Conservation (phyloP, 2,329 filamentous ascomycete genomes). For the Cladosporium sphaerospermum region DNA sequence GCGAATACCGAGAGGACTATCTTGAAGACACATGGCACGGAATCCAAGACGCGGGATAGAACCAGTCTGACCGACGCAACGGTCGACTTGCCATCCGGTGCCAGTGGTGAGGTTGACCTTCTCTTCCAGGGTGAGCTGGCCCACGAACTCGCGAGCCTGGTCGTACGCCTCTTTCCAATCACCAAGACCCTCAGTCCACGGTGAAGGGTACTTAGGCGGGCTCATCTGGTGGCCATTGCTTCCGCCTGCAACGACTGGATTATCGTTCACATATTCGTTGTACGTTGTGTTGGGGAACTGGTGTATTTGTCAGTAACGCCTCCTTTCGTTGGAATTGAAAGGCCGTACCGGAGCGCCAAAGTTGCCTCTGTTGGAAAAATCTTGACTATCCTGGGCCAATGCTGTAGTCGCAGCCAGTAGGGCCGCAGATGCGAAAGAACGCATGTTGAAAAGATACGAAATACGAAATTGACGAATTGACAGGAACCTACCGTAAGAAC, state of each 20-base stretch:
- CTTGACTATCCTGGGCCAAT: conserved; percentile 1
- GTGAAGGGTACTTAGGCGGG: conserved; percentile 25
- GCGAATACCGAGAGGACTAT: conserved; percentile 75
- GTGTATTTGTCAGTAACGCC: background rate
- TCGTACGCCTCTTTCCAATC: conserved; percentile 33
- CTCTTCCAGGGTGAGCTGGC: conserved; percentile 28
- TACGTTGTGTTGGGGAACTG: conserved; percentile 24
- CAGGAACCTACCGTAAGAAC: background rate
- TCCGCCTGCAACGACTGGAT: conserved; percentile 21
- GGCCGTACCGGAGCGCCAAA: conserved; percentile 5
- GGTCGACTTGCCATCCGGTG: conserved; percentile 56
- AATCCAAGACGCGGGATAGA: conserved; percentile 66
- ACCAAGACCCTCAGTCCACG: conserved; percentile 37
- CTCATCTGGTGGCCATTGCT: conserved; percentile 20
- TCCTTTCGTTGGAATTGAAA: no score
- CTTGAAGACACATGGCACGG: conserved; percentile 72
- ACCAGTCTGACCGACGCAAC: conserved; percentile 71
- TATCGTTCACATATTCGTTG: conserved; percentile 20
- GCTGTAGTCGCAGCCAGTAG: conserved; percentile 5
- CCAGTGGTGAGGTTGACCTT: conserved; percentile 32
- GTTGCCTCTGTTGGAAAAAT: conserved; percentile 8
- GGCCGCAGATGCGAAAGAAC: conserved; percentile 3
- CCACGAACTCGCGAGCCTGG: conserved; percentile 27
- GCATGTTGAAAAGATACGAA: conserved; percentile 3
- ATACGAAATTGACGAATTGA: background rate